These are phyloP conservation scores for Plasmodium inui DNA, from an alignment of 169 alveolate genomes.

Conservation along the genomic window DNA sequence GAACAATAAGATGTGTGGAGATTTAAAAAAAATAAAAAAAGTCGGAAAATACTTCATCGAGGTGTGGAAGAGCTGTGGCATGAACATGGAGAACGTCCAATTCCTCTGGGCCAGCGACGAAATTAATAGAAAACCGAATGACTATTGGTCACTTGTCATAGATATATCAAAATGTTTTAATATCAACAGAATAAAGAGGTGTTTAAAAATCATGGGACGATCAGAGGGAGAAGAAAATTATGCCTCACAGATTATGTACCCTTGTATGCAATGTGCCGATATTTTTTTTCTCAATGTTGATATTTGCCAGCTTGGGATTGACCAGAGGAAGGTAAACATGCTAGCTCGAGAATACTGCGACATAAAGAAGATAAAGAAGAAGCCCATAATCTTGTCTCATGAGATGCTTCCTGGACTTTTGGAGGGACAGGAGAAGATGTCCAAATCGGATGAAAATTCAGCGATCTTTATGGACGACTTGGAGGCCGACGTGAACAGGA, in stretches of 20 bases:
- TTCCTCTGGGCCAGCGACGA: slow-evolving; percentile 99
- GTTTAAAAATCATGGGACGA: slow-evolving; percentile 99
- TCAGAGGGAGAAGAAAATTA: slow-evolving; percentile 96
- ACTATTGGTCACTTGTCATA: slow-evolving; percentile 97
- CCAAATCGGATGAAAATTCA: slow-evolving; percentile 95
- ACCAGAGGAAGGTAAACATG: slow-evolving; percentile 99
- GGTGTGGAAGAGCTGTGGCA: slow-evolving; percentile 99
- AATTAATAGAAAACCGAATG: slow-evolving; percentile 94
- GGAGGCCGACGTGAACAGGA: slow-evolving; percentile 93
- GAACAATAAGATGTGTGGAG: slow-evolving; percentile 99
- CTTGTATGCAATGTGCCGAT: slow-evolving; percentile 99
- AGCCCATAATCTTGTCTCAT: slow-evolving; percentile 96
- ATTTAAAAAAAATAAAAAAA: slow-evolving; percentile 92
- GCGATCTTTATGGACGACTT: slow-evolving; percentile 99
- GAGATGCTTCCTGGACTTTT: slow-evolving; percentile 96
- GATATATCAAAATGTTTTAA: slow-evolving; percentile 95
- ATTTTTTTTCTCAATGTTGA: slow-evolving; percentile 98
- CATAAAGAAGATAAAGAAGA: slow-evolving; percentile 84
- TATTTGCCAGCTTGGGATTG: slow-evolving; percentile 98
- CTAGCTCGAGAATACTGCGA: slow-evolving; percentile 95
- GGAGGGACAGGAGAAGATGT: slow-evolving; percentile 98
- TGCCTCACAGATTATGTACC: slow-evolving; percentile 93
- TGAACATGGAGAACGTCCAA: slow-evolving; percentile 96
- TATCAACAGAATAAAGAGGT: slow-evolving; percentile 95
- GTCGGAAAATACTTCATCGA: slow-evolving; percentile 99